Base-by-base conservation (phyloP, 371 early-diverging fungal species). In the Haplosporangium sp. region DNA sequence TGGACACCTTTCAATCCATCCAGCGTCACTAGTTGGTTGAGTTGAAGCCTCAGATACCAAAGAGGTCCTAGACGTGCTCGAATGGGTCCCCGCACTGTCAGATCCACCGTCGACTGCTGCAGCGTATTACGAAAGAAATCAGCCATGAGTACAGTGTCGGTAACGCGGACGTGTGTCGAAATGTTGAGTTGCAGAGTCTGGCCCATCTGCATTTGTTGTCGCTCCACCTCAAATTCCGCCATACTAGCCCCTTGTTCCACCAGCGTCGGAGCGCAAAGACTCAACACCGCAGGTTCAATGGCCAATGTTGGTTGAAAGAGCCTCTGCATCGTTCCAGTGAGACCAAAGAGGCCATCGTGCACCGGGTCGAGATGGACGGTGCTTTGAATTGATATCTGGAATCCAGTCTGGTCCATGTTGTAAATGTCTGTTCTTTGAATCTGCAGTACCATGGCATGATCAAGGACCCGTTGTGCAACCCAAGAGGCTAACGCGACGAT, bases 1-100 rank as follows among this genome's bases (percentile, higher is more conserved):
- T 79, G 73, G 20, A 79, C 47, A 1, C 80, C 80, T 36, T 65
- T 68, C 48, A 79, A 51, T 11, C 80, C 80, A 41, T 79, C 80
- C 58, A 79, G 29, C 0, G 66, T 16, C 9, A 79, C 69, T 0
- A 46, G 7, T 23, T 50, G 53, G 20, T 67, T 55, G 54, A 79
- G 40, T n/a, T 53, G 48, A 7, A 79, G 56, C 0, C 62, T 68
- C 69, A 73, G 59, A 23, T 55, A 59, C 80, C 80, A 79, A 5
- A 79, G 66, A 3, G 55, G n/a, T 0, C 73, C 80, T 4, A 79
- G 51, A 43, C 52, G 64, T 18, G 69, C 59, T 55, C 41, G 36
- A 21, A 79, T 52, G 5, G 69, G 62, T 1, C 80, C 80, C 9
- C 62, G 68, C 12, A 79, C 42, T 1, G 58, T 58, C 13, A 79